These are phyloP conservation scores for Aegle marmelos DNA, from an alignment of 345 rosid species.

Conservation along the genomic window DNA sequence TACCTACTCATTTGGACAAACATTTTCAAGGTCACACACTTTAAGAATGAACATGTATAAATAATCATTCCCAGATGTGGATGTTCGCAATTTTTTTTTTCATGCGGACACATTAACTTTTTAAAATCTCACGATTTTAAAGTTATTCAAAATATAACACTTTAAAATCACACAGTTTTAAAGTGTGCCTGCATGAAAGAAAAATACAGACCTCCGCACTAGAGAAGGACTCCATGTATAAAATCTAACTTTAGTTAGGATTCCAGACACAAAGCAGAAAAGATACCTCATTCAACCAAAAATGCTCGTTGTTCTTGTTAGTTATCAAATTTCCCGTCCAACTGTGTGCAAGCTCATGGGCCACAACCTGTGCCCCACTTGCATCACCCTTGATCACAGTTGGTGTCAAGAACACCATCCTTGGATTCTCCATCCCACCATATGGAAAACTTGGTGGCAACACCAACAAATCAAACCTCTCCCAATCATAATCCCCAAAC, in stretches of 20 bases:
- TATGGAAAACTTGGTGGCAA: slow-evolving; percentile 93
- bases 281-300: slow-evolving; percentile 93
- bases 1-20: slow-evolving; percentile 68
- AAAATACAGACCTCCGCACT: too few species aligned
- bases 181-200: too few species aligned
- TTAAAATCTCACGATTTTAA: too few species aligned
- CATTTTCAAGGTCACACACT: slow-evolving; percentile 38
- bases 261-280: neutral
- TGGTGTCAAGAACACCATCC: slow-evolving; percentile 87
- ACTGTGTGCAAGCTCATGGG: slow-evolving; percentile 90
- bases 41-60: neutral
- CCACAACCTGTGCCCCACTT: slow-evolving; percentile 85
- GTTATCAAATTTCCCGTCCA: slow-evolving; percentile 96
- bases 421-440: slow-evolving; percentile 93
- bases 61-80: too few species aligned
- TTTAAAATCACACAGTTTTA: too few species aligned
- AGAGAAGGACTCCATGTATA: too few species aligned
- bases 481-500: slow-evolving; percentile 85
- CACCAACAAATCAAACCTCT: slow-evolving; percentile 81
- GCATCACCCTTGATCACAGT: slow-evolving; percentile 90
- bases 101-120: too few species aligned
- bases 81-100: too few species aligned
- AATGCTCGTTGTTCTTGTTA: slow-evolving; percentile 81
- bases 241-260: neutral
- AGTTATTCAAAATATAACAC: too few species aligned